These are phyloP conservation scores for Lithohypha guttulata DNA, from an alignment of 2,329 filamentous ascomycete species.

Conservation along the genomic window DNA sequence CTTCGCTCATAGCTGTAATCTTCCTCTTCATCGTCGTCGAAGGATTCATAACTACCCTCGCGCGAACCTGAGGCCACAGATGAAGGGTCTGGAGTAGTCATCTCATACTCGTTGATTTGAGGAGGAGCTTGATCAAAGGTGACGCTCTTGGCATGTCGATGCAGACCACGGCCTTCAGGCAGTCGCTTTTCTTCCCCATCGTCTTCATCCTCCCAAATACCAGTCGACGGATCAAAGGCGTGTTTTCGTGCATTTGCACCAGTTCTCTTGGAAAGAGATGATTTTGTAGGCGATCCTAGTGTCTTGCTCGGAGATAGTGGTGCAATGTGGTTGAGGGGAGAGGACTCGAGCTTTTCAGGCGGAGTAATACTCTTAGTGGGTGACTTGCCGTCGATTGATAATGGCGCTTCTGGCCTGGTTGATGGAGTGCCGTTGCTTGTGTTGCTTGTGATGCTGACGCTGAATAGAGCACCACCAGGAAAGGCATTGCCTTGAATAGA, in stretches of 20 bases:
- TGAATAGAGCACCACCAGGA: slow-evolving; percentile 43
- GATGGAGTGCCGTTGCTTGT: slow-evolving; percentile 27
- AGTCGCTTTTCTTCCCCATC: slow-evolving; percentile 49
- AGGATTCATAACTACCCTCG: slow-evolving; percentile 83
- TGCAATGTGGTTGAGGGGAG: slow-evolving; percentile 8
- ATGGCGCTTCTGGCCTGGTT: slow-evolving; percentile 31
- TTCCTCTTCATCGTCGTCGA: slow-evolving; percentile 56
- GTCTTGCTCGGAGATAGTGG: slow-evolving; percentile 54
- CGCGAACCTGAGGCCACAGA: slow-evolving; percentile 81
- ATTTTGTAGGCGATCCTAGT: slow-evolving; percentile 73
- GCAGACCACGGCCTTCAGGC: slow-evolving; percentile 56
- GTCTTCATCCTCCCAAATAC: slow-evolving; percentile 58
- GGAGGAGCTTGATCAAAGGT: slow-evolving; percentile 92
- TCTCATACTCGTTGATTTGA: slow-evolving; percentile 94
- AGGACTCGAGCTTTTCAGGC: slow-evolving; percentile 2
- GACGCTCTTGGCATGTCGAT: slow-evolving; percentile 88
- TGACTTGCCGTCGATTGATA: slow-evolving; percentile 17
- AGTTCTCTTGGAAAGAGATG: slow-evolving; percentile 65
- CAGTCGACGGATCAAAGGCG: slow-evolving; percentile 55
- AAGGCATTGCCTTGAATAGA: slow-evolving; percentile 62
- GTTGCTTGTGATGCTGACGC: slow-evolving; percentile 6
- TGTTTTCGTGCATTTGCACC: slow-evolving; percentile 31
- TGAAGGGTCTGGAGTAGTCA: slow-evolving; percentile 93
- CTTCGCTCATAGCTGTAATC: slow-evolving; percentile 52
- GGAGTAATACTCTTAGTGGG: slow-evolving; percentile 25